Evolutionary conservation across 495 filamentous ascomycete species (phyloP), one percentile per base, ranked within the genome.

Genomic region (Neurospora discreta): DNA sequence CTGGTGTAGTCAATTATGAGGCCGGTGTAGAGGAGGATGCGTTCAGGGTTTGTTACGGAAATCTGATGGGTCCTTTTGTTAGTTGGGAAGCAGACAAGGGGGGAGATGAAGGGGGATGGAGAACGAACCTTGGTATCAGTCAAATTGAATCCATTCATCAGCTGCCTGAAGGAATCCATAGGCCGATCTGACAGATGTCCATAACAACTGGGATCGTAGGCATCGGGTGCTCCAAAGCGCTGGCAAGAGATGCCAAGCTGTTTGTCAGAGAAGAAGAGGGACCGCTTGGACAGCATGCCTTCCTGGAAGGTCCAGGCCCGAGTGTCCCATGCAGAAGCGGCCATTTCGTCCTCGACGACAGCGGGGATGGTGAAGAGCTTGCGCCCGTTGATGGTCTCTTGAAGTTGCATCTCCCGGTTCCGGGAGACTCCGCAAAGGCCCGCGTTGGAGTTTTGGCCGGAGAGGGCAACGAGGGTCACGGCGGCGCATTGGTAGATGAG

Each of bases 291-390:
- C 16, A 77, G 69, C 43, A 75, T 8, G 15, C 65, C 69, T 26
- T 77, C 72, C 20, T 77, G 75, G 39, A 73, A 41, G 0, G 74
- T 77, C 74, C 75, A 77, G 43, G 75, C 75, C 5, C 75, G 58
- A 8, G 52, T 69, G 6, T 70, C 46, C 72, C 72, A 77, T 33
- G 6, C 67, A 0, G 71, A 73, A 4, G 26, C 39, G 3, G 58
- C 36, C 8, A 39, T 38, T 10, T 71, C 74, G 10, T 44, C 33
- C 1, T 60, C 33, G 7, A 70, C 39, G 20, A 67, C 41, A 1
- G 70, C 74, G 18, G 72, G 71, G 15, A 77, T 30, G 20, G 70
- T 77, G 58, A 75, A 36, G 9, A 77, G 33, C 39, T 70, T 68
- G 41, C 23, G 52, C 20, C 68, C 73, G 10, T 58, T 58, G 38